Percentiles rank a stretch among this genome's conserved stretches.
phyloP scores from a whole-genome alignment of 306 rosid genomes.

The Gillenia trifoliata region DNA sequence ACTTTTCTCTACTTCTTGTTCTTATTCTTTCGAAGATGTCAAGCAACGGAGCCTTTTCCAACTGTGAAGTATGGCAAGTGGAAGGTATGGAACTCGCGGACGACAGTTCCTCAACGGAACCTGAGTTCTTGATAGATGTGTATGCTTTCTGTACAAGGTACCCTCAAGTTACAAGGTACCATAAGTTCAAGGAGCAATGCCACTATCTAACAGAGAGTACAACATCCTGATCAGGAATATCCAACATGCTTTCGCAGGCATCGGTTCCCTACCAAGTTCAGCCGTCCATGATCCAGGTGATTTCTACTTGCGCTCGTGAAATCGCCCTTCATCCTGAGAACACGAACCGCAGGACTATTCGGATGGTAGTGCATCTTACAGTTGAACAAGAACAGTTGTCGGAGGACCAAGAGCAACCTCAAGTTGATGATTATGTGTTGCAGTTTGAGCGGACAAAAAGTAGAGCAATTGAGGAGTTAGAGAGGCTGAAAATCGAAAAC shows the following conservation, averaged over 20 bases:
- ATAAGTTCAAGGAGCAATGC: neutral
- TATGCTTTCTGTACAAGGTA: neutral
- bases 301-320: neutral
- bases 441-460: neutral
- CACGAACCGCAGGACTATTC: neutral
- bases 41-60: neutral
- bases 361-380: neutral
- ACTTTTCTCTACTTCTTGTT: neutral
- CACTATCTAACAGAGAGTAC: neutral
- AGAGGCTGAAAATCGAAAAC: conserved; percentile 7
- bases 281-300: conserved; percentile 16
- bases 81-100: neutral
- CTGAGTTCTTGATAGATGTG: neutral
- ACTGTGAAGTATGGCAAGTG: conserved; percentile 7
- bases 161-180: neutral
- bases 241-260: conserved; percentile 3
- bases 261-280: conserved; percentile 16
- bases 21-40: neutral
- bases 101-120: neutral
- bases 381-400: neutral
- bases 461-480: neutral
- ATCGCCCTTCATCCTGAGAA: conserved; percentile 4
- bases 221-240: conserved; percentile 1
- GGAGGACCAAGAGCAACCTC: too few species aligned
- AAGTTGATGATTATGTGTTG: neutral